Conservation (phyloP, 345 rosid genomes). For the Citrus unshiu region DNA sequence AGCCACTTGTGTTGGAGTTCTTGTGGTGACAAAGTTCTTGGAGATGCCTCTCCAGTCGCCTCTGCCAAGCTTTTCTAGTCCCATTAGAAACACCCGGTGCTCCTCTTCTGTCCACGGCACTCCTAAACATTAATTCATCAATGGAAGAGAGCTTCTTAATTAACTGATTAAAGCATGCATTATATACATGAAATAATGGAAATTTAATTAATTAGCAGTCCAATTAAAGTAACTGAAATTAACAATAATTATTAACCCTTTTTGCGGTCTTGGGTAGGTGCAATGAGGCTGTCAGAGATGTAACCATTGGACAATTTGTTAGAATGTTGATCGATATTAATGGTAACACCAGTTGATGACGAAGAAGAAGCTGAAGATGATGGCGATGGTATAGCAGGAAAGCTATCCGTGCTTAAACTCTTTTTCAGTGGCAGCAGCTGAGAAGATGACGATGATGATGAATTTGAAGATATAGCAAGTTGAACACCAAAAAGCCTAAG, state of each 20-base stretch:
- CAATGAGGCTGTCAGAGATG: slow-evolving; percentile 19
- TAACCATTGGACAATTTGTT: slow-evolving; percentile 12
- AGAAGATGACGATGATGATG: not conserved
- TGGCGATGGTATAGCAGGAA: not conserved
- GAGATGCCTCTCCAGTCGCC: slow-evolving; percentile 44
- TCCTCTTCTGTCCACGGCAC: slow-evolving; percentile 37
- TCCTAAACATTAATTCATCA: slow-evolving; percentile 10
- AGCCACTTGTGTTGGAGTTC: slow-evolving; percentile 39
- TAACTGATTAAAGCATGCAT: no score
- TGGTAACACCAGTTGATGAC: not conserved
- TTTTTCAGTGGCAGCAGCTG: slow-evolving; percentile 6
- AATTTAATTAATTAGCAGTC: no score
- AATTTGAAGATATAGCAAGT: slow-evolving; percentile 1
- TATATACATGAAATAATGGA: no score
- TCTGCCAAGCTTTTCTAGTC: slow-evolving; percentile 33
- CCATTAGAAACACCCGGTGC: slow-evolving; percentile 24
- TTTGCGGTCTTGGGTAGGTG: slow-evolving; percentile 18
- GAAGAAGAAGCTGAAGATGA: not conserved
- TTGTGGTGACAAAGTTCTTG: slow-evolving; percentile 29
- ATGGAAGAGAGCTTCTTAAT: no score
- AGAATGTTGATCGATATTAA: not conserved
- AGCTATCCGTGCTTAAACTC: slow-evolving; percentile 20
- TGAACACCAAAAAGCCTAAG: slow-evolving; percentile 34
- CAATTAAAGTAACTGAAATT: not conserved
- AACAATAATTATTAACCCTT: slow-evolving; percentile 15